Conservation (phyloP, 495 filamentous ascomycete species). For the Xylaria palmicola region DNA sequence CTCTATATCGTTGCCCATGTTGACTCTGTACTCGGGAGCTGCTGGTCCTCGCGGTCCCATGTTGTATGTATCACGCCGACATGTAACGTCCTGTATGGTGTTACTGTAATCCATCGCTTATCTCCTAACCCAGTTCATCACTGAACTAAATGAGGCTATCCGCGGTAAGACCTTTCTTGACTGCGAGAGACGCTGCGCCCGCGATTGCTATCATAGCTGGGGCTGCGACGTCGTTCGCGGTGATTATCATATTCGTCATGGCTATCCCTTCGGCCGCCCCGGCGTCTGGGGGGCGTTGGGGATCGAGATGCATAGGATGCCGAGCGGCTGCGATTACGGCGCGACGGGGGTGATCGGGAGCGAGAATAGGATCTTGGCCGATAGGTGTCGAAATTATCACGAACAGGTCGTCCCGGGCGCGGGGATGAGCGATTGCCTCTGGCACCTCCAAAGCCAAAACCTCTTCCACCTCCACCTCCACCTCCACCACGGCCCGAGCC, state of each 20-base stretch:
- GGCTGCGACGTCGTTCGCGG: slow-evolving; percentile 51
- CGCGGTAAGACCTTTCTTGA: slow-evolving; percentile 26
- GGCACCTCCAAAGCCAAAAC: slow-evolving; percentile 22
- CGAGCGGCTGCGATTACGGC: slow-evolving; percentile 42
- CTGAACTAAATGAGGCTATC: neutral
- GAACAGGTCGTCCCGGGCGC: slow-evolving; percentile 39
- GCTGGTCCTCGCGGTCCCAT: neutral
- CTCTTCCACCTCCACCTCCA: slow-evolving; percentile 33
- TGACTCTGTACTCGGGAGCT: neutral
- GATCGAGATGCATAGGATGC: slow-evolving; percentile 32
- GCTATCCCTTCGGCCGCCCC: slow-evolving; percentile 36
- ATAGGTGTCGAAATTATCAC: slow-evolving; percentile 52
- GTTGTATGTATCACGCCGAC: neutral
- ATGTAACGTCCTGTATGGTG: neutral
- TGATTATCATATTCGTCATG: slow-evolving; percentile 42
- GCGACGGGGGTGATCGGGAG: slow-evolving; percentile 54
- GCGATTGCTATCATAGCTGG: slow-evolving; percentile 25
- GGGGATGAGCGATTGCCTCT: slow-evolving; percentile 39
- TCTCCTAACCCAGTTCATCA: neutral
- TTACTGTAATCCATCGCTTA: neutral
- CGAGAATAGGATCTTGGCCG: slow-evolving; percentile 52
- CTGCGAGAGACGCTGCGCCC: slow-evolving; percentile 29
- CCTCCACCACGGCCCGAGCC: slow-evolving; percentile 23
- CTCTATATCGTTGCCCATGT: neutral
- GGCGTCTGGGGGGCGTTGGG: slow-evolving; percentile 27